These are phyloP conservation scores for Mycena latifolia DNA, from an alignment of 768 basidiomycete genomes.

Conservation along the genomic window DNA sequence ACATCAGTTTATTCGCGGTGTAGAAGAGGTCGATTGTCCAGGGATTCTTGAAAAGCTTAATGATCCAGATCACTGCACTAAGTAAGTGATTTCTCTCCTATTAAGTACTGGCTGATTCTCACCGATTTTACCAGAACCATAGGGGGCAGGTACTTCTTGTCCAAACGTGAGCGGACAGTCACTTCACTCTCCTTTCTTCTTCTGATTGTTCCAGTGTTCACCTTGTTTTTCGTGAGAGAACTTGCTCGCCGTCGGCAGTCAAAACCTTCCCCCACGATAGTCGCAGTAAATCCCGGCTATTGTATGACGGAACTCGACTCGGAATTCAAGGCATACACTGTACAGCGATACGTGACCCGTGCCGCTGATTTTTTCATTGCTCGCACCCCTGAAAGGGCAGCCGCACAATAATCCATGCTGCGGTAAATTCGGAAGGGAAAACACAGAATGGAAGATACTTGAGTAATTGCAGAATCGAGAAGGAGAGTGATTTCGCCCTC, in stretches of 20 bases:
- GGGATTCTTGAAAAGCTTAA: conserved; percentile 4
- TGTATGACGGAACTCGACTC: conserved; percentile 6
- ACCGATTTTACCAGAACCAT: background rate
- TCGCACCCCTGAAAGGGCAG: conserved; percentile 13
- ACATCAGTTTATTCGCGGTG: background rate
- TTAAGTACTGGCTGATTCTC: background rate
- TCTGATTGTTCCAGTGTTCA: conserved; percentile 2
- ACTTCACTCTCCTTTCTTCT: background rate
- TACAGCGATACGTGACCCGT: background rate
- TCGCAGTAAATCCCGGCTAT: background rate
- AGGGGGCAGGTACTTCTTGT: conserved; percentile 3
- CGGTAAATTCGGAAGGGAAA: background rate
- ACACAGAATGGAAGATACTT: conserved; percentile 2
- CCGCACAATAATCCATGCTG: conserved; percentile 12
- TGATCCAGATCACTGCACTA: background rate
- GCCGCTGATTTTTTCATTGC: background rate
- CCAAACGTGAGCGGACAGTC: background rate
- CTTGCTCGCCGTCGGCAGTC: background rate
- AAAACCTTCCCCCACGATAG: background rate
- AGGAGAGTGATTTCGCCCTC: background rate
- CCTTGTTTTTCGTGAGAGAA: background rate
- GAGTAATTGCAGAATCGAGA: conserved; percentile 6
- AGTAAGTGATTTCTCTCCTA: conserved; percentile 1
- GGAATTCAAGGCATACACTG: background rate
- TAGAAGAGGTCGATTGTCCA: conserved; percentile 1